phyloP scores from a whole-genome alignment of 306 rosid genomes.

The Rubus idaeus region DNA sequence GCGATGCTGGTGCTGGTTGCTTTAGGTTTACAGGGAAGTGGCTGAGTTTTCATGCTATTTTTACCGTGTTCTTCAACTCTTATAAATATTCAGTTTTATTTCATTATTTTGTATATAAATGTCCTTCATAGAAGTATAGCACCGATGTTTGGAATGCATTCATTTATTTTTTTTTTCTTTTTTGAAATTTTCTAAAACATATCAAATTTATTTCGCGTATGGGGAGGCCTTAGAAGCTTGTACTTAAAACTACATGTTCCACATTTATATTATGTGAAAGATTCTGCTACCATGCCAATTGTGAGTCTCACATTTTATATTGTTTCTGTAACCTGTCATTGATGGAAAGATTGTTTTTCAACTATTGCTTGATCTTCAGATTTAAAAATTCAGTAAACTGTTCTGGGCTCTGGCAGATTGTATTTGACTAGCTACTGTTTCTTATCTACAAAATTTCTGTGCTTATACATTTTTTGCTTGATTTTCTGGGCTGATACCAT shows the following conservation, averaged over 20 bases:
- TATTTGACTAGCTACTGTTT: constrained; percentile 15
- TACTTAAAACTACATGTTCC: neutral
- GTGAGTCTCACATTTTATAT: neutral
- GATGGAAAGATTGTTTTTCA: neutral
- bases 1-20: no score
- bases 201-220: neutral
- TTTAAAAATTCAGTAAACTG: neutral
- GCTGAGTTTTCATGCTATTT: neutral
- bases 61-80: neutral
- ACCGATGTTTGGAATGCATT: neutral
- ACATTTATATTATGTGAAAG: neutral
- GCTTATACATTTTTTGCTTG: constrained; percentile 22
- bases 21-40: neutral
- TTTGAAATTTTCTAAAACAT: neutral
- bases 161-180: neutral
- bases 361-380: neutral
- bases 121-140: neutral
- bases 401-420: neutral
- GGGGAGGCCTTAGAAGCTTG: constrained; percentile 9
- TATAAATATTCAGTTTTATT: constrained; percentile 15
- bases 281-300: neutral
- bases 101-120: constrained; percentile 11
- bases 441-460: neutral
- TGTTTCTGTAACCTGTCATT: neutral
- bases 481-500: constrained; percentile 33